Base-by-base conservation (phyloP, 768 basidiomycete genomes). In the Mycena leptocephala region DNA sequence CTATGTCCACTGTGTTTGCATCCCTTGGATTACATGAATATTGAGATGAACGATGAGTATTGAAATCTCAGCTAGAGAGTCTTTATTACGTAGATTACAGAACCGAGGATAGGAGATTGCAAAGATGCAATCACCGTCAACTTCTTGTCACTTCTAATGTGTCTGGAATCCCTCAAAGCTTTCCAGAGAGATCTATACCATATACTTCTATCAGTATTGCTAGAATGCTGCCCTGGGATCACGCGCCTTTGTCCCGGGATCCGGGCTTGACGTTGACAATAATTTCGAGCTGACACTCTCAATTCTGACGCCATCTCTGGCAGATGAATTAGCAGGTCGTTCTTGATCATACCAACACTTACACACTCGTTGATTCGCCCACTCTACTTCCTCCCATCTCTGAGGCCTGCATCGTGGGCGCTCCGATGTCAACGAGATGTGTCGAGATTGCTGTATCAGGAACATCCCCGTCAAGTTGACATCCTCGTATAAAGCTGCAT, bases 401-500 rank as follows among this genome's bases (percentile, higher is more conserved):
- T 35, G 56, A 11, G 53, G 53, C 28, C 53, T 28, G 46, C 46
- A 18, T n/a, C 20, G 28, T 56, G 24, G 32, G 56, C 56, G 56
- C 32, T 58, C 56, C 56, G 56, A 58, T 18, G 56, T 58, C 32
- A 37, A n/a, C 22, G 59, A 61, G n/a, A 61, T 61, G 35, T 61
- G 56, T 59, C 56, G 22, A 59, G 5, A 59, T 59, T 32, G 56
- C 56, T 59, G 20, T 39, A 37, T 32, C 35, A 61, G 35, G n/a
- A 61, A 61, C 59, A n/a, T 61, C 22, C n/a, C 59, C 59, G 37
- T 62, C 32, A 33, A 24, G 61, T 41, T 62, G 61, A 62, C 24
- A 62, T 62, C 61, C 24, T 62, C 39, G 24, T 62, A 62, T 62
- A 62, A 62, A 62, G 61, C 61, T 41, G 61, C 61, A 62, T 62